A percentile compares a stretch with the other conserved stretches of the same genome.
Conservation (phyloP, 2,329 filamentous ascomycete species). For the Aaosphaeria pasadenensis region DNA sequence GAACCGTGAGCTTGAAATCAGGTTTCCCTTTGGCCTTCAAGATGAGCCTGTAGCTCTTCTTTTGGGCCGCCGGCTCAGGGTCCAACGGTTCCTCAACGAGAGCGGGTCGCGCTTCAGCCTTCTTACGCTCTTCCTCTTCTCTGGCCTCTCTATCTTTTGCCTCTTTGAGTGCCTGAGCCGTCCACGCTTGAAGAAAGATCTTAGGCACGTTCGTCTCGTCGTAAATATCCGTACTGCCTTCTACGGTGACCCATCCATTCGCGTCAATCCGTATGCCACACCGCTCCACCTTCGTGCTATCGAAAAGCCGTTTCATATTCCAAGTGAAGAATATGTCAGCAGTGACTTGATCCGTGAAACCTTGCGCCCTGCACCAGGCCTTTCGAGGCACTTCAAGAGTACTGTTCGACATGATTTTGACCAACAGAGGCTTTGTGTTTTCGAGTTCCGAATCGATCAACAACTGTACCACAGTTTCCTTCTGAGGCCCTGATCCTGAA, state of each 20-base stretch:
- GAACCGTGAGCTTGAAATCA: conserved; percentile 51
- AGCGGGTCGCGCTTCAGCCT: conserved; percentile 36
- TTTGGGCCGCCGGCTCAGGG: conserved; percentile 12
- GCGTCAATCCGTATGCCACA: conserved; percentile 49
- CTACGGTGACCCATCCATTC: conserved; percentile 36
- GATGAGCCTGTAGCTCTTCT: conserved; percentile 44
- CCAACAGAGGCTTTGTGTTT: conserved; percentile 58
- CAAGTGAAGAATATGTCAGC: conserved; percentile 73
- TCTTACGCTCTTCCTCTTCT: conserved; percentile 24
- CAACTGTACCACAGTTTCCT: conserved; percentile 52
- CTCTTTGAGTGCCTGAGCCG: conserved; percentile 58
- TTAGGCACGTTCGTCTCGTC: conserved; percentile 49
- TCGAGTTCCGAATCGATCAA: conserved; percentile 67
- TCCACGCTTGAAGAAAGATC: conserved; percentile 78
- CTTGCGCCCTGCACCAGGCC: conserved; percentile 67
- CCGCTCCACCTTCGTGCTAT: conserved; percentile 59
- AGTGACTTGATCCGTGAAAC: conserved; percentile 48
- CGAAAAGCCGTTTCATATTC: conserved; percentile 69
- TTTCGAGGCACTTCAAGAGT: conserved; percentile 64
- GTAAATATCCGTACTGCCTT: conserved; percentile 48
- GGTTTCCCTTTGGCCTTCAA: conserved; percentile 51
- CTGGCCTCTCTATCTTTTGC: conserved; percentile 42
- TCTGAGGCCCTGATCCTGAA: not conserved
- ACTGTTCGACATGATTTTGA: conserved; percentile 66
- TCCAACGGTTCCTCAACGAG: conserved; percentile 11